These are phyloP conservation scores for Globisporangium sylvaticum DNA, from an alignment of 352 stramenopile species.

Conservation along the genomic window DNA sequence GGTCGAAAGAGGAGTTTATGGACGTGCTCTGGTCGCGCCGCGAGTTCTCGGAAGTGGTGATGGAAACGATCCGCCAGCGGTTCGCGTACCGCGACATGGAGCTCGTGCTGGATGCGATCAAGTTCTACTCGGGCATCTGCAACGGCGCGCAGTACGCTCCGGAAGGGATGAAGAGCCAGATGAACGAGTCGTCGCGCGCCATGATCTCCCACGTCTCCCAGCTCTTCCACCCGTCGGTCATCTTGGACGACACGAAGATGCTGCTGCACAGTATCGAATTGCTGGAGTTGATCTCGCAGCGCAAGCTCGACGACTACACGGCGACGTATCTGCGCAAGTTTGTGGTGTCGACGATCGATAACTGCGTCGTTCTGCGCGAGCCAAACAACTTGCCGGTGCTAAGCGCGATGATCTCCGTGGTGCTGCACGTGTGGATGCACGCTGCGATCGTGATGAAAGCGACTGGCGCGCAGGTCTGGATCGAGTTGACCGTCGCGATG, in stretches of 20 bases:
- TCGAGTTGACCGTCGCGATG: constrained; percentile 77
- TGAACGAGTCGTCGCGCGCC: constrained; percentile 73
- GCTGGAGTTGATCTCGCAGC: constrained; percentile 81
- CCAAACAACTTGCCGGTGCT: constrained; percentile 55
- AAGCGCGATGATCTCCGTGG: constrained; percentile 74
- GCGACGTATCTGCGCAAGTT: constrained; percentile 86
- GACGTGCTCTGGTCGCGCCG: constrained; percentile 72
- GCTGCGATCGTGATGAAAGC: constrained; percentile 53
- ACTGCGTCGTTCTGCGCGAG: constrained; percentile 68
- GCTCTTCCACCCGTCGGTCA: constrained; percentile 81
- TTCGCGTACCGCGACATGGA: constrained; percentile 85
- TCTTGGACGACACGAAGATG: constrained; percentile 81
- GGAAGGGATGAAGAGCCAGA: constrained; percentile 71
- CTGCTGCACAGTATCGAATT: constrained; percentile 83
- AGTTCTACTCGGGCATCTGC: constrained; percentile 85
- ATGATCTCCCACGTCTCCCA: constrained; percentile 89
- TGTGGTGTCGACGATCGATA: constrained; percentile 81
- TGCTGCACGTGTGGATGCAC: constrained; percentile 87
- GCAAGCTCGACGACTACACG: constrained; percentile 77
- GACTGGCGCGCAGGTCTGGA: constrained; percentile 65
- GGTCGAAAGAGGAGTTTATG: constrained; percentile 79
- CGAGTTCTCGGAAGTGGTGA: constrained; percentile 81
- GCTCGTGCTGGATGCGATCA: constrained; percentile 81
- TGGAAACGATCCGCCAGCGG: constrained; percentile 83
- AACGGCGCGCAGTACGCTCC: constrained; percentile 71